Base-by-base conservation (phyloP, 1,139 yeast genomes). In the Scheffersomyces titani region DNA sequence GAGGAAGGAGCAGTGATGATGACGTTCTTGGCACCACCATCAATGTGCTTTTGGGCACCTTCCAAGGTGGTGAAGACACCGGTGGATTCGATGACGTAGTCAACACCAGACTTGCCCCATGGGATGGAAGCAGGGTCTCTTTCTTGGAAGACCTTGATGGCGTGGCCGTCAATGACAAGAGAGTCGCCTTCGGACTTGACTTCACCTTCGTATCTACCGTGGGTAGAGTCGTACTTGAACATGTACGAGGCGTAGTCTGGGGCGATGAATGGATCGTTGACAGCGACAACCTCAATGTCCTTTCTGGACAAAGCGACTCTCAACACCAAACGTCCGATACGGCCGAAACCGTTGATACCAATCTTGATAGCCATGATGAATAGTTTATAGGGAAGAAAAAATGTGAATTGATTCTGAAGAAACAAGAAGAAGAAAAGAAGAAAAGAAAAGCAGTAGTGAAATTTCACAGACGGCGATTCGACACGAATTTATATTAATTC, bases 321-420 rank as follows among this genome's bases (percentile, higher is more conserved):
- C 74, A 88, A 82, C 66, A 89, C 96, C 73, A 89, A 86, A 80
- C 96, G 91, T 67, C 96, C 96, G 69, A 89, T 89, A 79, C 96
- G 87, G 70, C 96, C 96, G 88, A 89, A 89, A 73, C 94, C 94
- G 88, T 89, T 89, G 77, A 89, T 89, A 83, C 94, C 94, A 76
- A 89, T 67, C 56, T 65, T 68, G 65, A 69, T 68, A 65, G 71
- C 72, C 68, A 65, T 65, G 49, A 55, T 62, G 22, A 20, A 16
- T 40, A 40, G 53, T 45, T 40, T 19, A 20, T 51, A 18, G 48
- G 36, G 19, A 6, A 46, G 49, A 24, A 24, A 51, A 30, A 30
- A 30, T 30, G 40, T 30, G 40, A 30, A 30, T 30, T 30, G 20
- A 46, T 46, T 22, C 49, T 46, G 49, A 18, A 13, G 52, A 51